A percentile compares a stretch with the other conserved stretches of the same genome.
Evolutionary conservation across 768 basidiomycete genomes (phyloP).

Genomic region (Pisolithus orientalis): DNA sequence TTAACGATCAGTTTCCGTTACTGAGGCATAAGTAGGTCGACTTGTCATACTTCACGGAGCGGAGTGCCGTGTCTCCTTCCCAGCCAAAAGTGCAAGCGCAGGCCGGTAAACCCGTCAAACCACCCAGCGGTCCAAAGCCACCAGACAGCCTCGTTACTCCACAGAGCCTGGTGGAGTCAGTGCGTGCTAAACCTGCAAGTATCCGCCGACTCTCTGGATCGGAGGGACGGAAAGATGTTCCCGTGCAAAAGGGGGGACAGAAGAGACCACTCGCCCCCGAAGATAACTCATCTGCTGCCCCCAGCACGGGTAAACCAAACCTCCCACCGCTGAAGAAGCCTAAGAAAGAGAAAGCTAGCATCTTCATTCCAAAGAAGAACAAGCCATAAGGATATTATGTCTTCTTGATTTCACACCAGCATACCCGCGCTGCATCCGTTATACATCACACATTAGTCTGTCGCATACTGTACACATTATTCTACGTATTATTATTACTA

Average conservation of each 20-base stretch:
- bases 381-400: constrained; percentile 18
- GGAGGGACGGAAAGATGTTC: constrained; percentile 5
- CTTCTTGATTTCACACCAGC: no score
- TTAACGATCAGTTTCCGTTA: constrained; percentile 1
- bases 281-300: constrained; percentile 11
- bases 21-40: constrained; percentile 23
- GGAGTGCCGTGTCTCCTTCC: constrained; percentile 9
- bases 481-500: constrained; percentile 15
- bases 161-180: constrained; percentile 26
- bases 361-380: constrained; percentile 63
- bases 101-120: constrained; percentile 14
- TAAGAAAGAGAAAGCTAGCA: constrained; percentile 28
- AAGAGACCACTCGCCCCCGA: constrained; percentile 16
- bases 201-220: constrained; percentile 6
- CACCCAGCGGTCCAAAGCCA: constrained; percentile 10
- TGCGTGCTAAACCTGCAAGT: constrained; percentile 18
- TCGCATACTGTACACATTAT: not conserved
- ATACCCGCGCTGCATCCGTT: no score
- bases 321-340: constrained; percentile 25
- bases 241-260: constrained; percentile 5
- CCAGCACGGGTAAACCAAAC: constrained; percentile 17
- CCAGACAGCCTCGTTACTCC: constrained; percentile 35
- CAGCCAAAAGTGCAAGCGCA: constrained; percentile 14
- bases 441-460: not conserved
- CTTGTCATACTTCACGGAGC: constrained; percentile 33